These are phyloP conservation scores for Seiridium unicorne DNA, from an alignment of 2,329 filamentous ascomycete genomes.

Conservation along the genomic window DNA sequence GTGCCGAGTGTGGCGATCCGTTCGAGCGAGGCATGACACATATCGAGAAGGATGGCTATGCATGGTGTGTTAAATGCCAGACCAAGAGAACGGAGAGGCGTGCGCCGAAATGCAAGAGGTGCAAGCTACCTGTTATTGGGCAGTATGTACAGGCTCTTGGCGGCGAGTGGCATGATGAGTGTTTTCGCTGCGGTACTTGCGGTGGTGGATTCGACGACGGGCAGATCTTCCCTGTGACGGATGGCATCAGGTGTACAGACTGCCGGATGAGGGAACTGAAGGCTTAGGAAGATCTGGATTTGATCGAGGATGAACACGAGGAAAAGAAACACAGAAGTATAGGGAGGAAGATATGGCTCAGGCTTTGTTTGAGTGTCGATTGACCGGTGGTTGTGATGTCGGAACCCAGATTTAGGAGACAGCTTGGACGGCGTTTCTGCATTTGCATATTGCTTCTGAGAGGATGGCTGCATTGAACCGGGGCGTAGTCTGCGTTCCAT, in stretches of 20 bases:
- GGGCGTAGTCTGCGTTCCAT: too few relatives aligned
- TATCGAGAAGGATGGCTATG: conserved; percentile 95
- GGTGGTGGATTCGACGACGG: conserved; percentile 61
- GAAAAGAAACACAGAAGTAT: neutral
- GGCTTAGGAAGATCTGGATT: conserved; percentile 24
- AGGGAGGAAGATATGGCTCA: neutral
- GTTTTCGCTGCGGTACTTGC: conserved; percentile 77
- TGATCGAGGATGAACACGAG: conserved; percentile 1
- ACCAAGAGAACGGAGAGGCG: conserved; percentile 87
- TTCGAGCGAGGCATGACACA: conserved; percentile 72
- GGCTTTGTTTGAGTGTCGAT: neutral
- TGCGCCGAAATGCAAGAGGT: conserved; percentile 84
- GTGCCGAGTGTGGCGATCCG: conserved; percentile 95
- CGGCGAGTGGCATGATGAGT: conserved; percentile 89
- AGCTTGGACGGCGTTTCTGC: too few relatives aligned
- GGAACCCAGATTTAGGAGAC: too few relatives aligned
- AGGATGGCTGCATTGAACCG: too few relatives aligned
- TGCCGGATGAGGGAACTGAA: conserved; percentile 63
- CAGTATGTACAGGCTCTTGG: conserved; percentile 87
- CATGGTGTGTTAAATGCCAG: conserved; percentile 93
- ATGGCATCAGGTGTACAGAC: conserved; percentile 58
- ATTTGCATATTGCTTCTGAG: too few relatives aligned
- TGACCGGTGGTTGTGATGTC: neutral
- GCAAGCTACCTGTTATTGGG: conserved; percentile 80
- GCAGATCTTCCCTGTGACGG: conserved; percentile 61